Conservation (phyloP, 1,284 basidiomycete species). For the Mycena citricolor region DNA sequence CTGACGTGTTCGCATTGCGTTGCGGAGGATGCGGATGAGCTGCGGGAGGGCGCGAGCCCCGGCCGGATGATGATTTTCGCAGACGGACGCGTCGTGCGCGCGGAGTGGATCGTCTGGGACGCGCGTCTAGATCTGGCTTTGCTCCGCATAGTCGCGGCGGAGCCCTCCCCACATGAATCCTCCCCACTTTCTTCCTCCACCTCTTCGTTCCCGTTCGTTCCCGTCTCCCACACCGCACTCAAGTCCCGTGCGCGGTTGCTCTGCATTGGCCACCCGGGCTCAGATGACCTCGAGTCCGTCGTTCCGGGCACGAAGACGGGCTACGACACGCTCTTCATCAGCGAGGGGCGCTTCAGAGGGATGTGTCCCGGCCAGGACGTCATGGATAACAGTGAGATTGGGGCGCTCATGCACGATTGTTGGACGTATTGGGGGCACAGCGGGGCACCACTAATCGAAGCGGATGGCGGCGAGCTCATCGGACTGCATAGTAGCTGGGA, state of each 20-base stretch:
- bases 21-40: slow-evolving; percentile 9
- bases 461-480: slow-evolving; percentile 3
- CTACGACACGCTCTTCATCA: slow-evolving; percentile 1
- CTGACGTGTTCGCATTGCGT: slow-evolving; percentile 11
- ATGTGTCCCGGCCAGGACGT: slow-evolving; percentile 8
- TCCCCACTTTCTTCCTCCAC: too few species aligned
- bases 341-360: slow-evolving; percentile 1
- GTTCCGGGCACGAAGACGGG: slow-evolving; percentile 3
- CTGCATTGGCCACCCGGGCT: slow-evolving; percentile 14
- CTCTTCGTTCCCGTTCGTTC: background rate
- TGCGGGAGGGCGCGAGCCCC: background rate
- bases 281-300: slow-evolving; percentile 13
- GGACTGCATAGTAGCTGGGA: slow-evolving; percentile 12
- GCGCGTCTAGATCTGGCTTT: slow-evolving; percentile 7
- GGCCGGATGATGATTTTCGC: slow-evolving; percentile 6
- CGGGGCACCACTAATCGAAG: slow-evolving; percentile 5
- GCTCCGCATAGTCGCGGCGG: slow-evolving; percentile 4
- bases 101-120: slow-evolving; percentile 11
- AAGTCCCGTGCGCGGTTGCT: background rate
- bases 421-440: slow-evolving; percentile 15
- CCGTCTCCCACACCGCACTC: background rate
- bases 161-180: too few species aligned
- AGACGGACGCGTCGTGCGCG: slow-evolving; percentile 5
- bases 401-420: slow-evolving; percentile 10
- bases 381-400: slow-evolving; percentile 12